phyloP scores from a whole-genome alignment of 2,329 filamentous ascomycete species.

The Verticillium isaacii region DNA sequence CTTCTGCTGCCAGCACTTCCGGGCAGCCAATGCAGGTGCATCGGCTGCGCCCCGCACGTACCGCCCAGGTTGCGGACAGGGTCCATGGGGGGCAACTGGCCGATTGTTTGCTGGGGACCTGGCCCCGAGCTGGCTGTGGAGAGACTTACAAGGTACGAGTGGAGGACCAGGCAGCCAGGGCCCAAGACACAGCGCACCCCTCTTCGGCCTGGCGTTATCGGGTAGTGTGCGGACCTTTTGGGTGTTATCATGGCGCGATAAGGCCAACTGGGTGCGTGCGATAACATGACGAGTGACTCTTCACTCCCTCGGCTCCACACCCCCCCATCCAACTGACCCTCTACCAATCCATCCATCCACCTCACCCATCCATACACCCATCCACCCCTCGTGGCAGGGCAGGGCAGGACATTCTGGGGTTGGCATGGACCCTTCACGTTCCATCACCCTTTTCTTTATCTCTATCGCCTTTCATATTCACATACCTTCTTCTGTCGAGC shows the following conservation, averaged over 20 bases:
- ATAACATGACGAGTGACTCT: background rate
- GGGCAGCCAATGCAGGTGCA: slow-evolving; percentile 15
- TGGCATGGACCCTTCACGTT: background rate
- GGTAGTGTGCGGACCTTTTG: slow-evolving; percentile 4
- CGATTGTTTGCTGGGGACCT: background rate
- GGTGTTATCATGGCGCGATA: slow-evolving; percentile 14
- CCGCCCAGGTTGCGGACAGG: background rate
- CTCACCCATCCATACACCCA: background rate
- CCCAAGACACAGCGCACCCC: background rate
- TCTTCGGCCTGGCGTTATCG: slow-evolving; percentile 2
- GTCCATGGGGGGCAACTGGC: background rate
- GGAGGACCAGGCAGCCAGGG: background rate
- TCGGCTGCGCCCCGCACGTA: background rate
- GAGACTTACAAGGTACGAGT: background rate
- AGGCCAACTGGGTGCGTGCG: slow-evolving; percentile 2
- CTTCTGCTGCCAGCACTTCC: background rate
- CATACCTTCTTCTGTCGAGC: background rate
- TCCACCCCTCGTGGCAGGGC: background rate
- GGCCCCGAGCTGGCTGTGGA: background rate
- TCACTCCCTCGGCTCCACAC: background rate
- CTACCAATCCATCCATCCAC: background rate
- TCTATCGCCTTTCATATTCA: background rate
- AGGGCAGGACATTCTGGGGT: background rate
- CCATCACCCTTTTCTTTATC: background rate
- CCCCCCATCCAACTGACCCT: background rate